Evolutionary conservation across 78 protist species (phyloP).

Genomic region (Dictyostelium intermedium): DNA sequence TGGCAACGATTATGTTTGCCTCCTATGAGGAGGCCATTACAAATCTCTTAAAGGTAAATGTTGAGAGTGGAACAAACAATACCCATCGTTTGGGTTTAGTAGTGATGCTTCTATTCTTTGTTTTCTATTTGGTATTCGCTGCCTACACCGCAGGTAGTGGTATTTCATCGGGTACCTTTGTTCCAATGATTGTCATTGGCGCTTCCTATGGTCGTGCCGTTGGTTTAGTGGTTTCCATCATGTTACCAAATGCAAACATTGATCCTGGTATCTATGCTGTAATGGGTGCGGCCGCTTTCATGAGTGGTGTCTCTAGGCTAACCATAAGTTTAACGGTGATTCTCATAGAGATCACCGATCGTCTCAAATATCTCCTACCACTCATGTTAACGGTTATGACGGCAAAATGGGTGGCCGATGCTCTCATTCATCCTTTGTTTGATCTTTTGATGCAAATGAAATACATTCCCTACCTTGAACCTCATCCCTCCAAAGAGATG

Average conservation of each 20-base stretch:
- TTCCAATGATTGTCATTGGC: slow-evolving; percentile 93
- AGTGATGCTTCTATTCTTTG: slow-evolving; percentile 14
- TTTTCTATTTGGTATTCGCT: slow-evolving; percentile 53
- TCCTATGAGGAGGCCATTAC: slow-evolving; percentile 38
- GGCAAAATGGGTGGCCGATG: slow-evolving; percentile 80
- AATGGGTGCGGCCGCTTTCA: slow-evolving; percentile 93
- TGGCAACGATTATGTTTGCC: slow-evolving; percentile 64
- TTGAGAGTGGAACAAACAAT: not conserved
- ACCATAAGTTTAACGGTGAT: slow-evolving; percentile 68
- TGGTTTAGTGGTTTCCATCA: slow-evolving; percentile 10
- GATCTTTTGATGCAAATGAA: slow-evolving; percentile 84
- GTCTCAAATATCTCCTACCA: slow-evolving; percentile 53
- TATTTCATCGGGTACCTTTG: slow-evolving; percentile 74
- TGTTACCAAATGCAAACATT: not conserved
- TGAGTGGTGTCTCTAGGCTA: slow-evolving; percentile 87
- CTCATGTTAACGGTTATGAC: slow-evolving; percentile 75
- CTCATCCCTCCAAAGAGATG: slow-evolving; percentile 65
- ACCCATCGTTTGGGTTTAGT: not conserved
- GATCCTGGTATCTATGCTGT: slow-evolving; percentile 87
- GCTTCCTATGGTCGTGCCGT: slow-evolving; percentile 89
- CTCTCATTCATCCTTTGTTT: slow-evolving; percentile 81
- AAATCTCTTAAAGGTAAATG: slow-evolving; percentile 17
- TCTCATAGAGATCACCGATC: slow-evolving; percentile 69
- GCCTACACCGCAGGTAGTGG: slow-evolving; percentile 75
- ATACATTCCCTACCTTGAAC: slow-evolving; percentile 87